A percentile compares a stretch with the other conserved stretches of the same genome.
Conservation (phyloP, 495 filamentous ascomycete genomes). For the Penicillium canariense region DNA sequence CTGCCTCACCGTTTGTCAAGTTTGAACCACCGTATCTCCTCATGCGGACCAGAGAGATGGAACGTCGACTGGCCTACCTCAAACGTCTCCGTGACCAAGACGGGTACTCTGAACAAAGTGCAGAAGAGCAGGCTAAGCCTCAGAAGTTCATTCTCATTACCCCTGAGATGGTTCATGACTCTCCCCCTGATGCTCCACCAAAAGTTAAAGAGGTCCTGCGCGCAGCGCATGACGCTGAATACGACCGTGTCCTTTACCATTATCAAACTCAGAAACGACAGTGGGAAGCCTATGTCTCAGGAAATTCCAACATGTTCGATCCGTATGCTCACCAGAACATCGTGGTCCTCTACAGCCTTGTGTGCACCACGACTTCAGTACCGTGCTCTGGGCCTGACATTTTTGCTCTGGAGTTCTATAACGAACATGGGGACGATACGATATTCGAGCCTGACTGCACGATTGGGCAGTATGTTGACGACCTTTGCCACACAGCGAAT, state of each 20-base stretch:
- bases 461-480: constrained; percentile 92
- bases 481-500: constrained; percentile 74
- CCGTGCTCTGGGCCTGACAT: constrained; percentile 89
- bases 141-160: constrained; percentile 85
- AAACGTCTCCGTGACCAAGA: constrained; percentile 80
- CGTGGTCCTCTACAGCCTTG: constrained; percentile 88
- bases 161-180: constrained; percentile 88
- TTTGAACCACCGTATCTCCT: constrained; percentile 92
- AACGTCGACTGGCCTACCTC: constrained; percentile 74
- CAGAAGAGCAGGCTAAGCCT: constrained; percentile 57
- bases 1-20: constrained; percentile 92
- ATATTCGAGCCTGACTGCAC: constrained; percentile 83
- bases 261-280: constrained; percentile 92
- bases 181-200: constrained; percentile 69
- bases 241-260: constrained; percentile 89
- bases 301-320: constrained; percentile 82
- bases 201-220: constrained; percentile 91
- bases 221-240: constrained; percentile 93
- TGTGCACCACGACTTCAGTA: constrained; percentile 85
- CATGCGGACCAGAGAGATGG: constrained; percentile 87
- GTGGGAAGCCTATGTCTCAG: constrained; percentile 89
- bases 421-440: constrained; percentile 68
- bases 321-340: constrained; percentile 94
- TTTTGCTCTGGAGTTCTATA: constrained; percentile 85
- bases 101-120: constrained; percentile 46